Evolutionary conservation across 2,329 filamentous ascomycete genomes (phyloP).

Genomic region (Monilinia fructicola): DNA sequence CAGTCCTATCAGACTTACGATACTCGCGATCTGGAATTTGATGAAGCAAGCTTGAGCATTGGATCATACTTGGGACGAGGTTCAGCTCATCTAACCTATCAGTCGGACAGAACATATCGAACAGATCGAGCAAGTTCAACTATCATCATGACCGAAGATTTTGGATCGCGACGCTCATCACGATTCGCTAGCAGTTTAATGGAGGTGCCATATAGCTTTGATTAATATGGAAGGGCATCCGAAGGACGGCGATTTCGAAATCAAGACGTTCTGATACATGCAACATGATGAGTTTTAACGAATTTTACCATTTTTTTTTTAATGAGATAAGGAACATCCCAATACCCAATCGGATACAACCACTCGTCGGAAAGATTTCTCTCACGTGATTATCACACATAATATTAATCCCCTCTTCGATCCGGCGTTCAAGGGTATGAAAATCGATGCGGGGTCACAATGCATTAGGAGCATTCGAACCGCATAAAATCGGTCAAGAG

Average conservation of each 20-base stretch:
- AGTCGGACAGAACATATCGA: constrained; percentile 4
- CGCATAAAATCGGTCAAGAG: constrained; percentile 24
- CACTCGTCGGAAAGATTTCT: background rate
- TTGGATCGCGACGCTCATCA: constrained; percentile 7
- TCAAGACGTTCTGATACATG: constrained; percentile 14
- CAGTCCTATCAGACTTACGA: constrained; percentile 9
- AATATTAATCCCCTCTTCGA: background rate
- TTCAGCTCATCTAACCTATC: constrained; percentile 7
- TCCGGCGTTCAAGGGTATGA: constrained; percentile 16
- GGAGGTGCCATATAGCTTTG: background rate
- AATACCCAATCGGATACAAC: background rate
- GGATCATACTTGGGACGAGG: background rate
- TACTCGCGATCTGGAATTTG: constrained; percentile 11
- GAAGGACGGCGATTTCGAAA: constrained; percentile 3
- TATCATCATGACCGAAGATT: constrained; percentile 6
- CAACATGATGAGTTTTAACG: background rate
- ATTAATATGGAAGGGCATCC: background rate
- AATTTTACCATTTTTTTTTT: background rate
- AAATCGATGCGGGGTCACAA: constrained; percentile 13
- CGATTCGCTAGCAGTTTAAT: constrained; percentile 10
- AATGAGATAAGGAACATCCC: constrained; percentile 4
- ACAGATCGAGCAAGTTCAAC: constrained; percentile 4
- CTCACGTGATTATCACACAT: background rate
- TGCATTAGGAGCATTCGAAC: constrained; percentile 14
- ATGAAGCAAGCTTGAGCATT: constrained; percentile 16